Evolutionary conservation across 306 rosid species (phyloP).

Genomic region (Arachis hypogaea): DNA sequence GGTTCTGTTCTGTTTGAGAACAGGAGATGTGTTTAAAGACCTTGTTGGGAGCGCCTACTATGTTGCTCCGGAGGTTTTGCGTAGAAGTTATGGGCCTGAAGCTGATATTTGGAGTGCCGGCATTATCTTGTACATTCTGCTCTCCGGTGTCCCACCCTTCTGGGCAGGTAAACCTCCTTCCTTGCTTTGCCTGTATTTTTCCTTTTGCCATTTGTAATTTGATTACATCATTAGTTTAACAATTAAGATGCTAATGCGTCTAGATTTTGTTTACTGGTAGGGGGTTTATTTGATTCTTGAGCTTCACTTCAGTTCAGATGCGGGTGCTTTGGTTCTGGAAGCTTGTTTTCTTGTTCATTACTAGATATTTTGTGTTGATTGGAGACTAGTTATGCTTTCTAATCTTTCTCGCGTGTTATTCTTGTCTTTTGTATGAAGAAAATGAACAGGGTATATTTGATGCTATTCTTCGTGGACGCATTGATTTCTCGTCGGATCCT

Average conservation of each 20-base stretch:
- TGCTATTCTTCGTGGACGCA: slow-evolving; percentile 82
- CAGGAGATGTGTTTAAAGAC: slow-evolving; percentile 82
- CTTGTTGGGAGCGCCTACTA: slow-evolving; percentile 97
- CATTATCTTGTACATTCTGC: slow-evolving; percentile 85
- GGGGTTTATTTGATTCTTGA: slow-evolving; percentile 17
- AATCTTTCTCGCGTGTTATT: slow-evolving; percentile 33
- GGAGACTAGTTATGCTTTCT: neutral
- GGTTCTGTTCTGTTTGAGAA: slow-evolving; percentile 29
- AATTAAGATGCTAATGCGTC: neutral
- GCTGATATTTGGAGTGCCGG: slow-evolving; percentile 99
- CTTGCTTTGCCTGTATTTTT: neutral
- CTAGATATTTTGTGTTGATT: slow-evolving; percentile 10
- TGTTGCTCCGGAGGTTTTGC: slow-evolving; percentile 95
- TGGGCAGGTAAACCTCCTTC: slow-evolving; percentile 79
- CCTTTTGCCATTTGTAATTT: neutral
- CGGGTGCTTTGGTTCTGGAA: neutral
- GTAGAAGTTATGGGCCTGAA: slow-evolving; percentile 79
- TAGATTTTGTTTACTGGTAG: neutral
- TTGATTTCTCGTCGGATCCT: slow-evolving; percentile 85
- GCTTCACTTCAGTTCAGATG: neutral
- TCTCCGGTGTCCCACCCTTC: slow-evolving; percentile 94
- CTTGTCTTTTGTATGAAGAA: slow-evolving; percentile 61
- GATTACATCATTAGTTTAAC: neutral
- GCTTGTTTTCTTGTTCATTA: slow-evolving; percentile 15
- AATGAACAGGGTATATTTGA: slow-evolving; percentile 90